Evolutionary conservation across 1,284 basidiomycete genomes (phyloP), one percentile per base, ranked within the genome.

Genomic region (Apiotrichum laibachii): DNA sequence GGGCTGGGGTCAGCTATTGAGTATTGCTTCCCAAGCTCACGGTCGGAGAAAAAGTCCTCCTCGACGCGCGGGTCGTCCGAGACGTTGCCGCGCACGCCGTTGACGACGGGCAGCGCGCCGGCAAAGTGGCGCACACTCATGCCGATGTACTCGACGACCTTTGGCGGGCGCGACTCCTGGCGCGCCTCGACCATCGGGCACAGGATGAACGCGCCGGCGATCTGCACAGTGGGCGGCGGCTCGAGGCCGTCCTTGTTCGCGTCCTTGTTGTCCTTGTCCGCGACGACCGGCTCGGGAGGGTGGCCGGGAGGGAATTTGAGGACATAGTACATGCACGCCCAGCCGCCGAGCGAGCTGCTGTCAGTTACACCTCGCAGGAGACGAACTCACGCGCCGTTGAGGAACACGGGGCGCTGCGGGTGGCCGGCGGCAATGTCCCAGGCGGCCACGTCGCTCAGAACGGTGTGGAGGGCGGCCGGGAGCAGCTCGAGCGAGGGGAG

Each of bases 21-120:
- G 13, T n/a, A 10, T n/a, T 5, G 7, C 1, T 21, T 19, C n/a
- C 0, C 5, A 68, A 19, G 42, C 76, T 68, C 59, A 79, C 79
- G 75, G 60, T 79, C 77, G 12, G 72, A 59, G 50, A 72, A 73
- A 57, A 78, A 78, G 52, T 79, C 79, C 47, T 73, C 75, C 62
- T 79, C 78, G 7, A 82, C 81, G 15, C 79, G 64, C 0, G 80
- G 80, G 72, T 83, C 82, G 63, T 81, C 80, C n/a, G 78, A 80
- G 18, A 81, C 79, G 45, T 81, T 82, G 44, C 81, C 77, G 51
- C 75, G 53, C 0, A 82, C 79, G 40, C 77, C 78, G 35, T 73
- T 69, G 6, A 77, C 78, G 18, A 82, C 60, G 5, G 81, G 81
- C 5, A 82, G 66, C 2, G 76, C 71, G 18, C 78, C 79, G 6